Base-by-base conservation (phyloP, 208 protist genomes). In the Tetramitus jugosus region DNA sequence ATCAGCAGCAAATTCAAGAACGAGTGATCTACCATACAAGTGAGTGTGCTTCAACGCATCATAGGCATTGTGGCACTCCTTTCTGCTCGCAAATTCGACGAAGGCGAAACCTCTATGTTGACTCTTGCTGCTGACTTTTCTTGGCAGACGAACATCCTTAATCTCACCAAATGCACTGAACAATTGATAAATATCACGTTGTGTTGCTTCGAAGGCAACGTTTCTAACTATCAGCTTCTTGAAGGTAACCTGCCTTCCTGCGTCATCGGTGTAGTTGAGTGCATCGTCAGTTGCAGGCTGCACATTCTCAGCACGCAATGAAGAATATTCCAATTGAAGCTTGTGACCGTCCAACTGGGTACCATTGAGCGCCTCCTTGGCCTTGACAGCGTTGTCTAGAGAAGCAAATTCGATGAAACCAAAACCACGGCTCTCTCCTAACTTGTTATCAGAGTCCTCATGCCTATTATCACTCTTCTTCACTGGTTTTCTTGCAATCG, bases 91-190 rank as follows among this genome's bases (percentile, higher is more conserved):
- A 82, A 97, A 99, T 81, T 99, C 96, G 10, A 98, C 91, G 84
- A 99, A 99, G 43, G 93, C 95, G 87, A 99, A 99, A 64, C 97
- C 97, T 49, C 96, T 87, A 69, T 96, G 91, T 79, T 90, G 89
- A 81, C 94, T 93, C 67, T 94, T 85, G 3, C 88, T 85, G 2
- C 87, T 84, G 23, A 85, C 82, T 85, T 98, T 98, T 68, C 91
- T 91, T 33, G 97, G 97, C 62, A 99, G n/a, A 43, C 96, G 90
- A 62, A 99, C 87, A 14, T 83, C 91, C 76, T 95, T 93, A n/a
- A 99, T 72, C 84, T 98, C 26, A 43, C 56, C 62, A 79, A 49
- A 81, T 0, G 91, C 87, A n/a, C 86, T 83, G 77, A 99, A 98
- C 7, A 99, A 86, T 53, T 98, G 88, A 3, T 88, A 82, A n/a